These are phyloP conservation scores for Mariannaea elegans DNA, from an alignment of 2,329 filamentous ascomycete genomes.

Conservation along the genomic window DNA sequence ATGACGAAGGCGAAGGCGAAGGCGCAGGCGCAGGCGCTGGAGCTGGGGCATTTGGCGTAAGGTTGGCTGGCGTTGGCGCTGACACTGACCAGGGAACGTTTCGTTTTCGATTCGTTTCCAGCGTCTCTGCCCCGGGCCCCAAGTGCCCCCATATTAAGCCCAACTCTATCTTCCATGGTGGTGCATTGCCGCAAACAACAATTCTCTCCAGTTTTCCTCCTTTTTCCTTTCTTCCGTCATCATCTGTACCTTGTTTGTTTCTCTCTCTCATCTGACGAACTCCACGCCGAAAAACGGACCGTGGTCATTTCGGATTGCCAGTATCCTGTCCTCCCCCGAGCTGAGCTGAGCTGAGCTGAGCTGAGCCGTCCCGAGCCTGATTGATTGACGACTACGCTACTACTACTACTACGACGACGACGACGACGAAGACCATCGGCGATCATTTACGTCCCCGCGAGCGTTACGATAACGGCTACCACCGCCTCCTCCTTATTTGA, in stretches of 20 bases:
- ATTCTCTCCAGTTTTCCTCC: not conserved
- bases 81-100: slow-evolving; percentile 23
- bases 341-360: slow-evolving; percentile 5
- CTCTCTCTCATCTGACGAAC: not conserved
- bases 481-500: not conserved
- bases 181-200: slow-evolving; percentile 20
- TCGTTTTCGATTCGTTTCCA: slow-evolving; percentile 25
- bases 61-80: not conserved
- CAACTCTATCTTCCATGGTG: not conserved
- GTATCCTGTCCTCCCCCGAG: not conserved
- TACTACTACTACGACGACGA: not conserved
- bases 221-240: not conserved
- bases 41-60: not conserved
- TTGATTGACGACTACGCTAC: slow-evolving; percentile 10
- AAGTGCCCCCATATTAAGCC: not conserved
- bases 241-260: not conserved
- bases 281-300: not conserved
- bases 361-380: not conserved
- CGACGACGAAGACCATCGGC: not conserved
- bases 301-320: too few species aligned
- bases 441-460: slow-evolving; percentile 2
- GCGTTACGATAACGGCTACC: not conserved
- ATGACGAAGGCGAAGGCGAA: not conserved
- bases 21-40: not conserved
- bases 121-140: slow-evolving; percentile 6